Conservation (phyloP, 768 basidiomycete genomes). For the Boletus subparvulus region DNA sequence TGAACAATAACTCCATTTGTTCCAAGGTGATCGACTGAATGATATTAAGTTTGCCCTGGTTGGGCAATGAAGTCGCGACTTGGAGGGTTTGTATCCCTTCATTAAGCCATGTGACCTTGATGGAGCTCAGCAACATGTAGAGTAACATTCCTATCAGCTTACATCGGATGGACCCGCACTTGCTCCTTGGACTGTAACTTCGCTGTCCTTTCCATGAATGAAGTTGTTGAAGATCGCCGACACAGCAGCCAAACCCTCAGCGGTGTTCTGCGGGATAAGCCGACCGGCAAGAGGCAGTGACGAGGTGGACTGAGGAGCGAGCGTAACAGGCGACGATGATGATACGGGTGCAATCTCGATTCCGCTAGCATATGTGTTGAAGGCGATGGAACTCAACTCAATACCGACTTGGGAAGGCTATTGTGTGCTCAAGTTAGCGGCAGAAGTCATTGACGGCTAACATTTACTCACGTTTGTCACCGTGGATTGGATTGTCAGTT, state of each 20-base stretch:
- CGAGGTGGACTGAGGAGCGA: slow-evolving; percentile 54
- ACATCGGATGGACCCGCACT: slow-evolving; percentile 59
- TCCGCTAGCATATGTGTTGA: slow-evolving; percentile 54
- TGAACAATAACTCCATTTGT: slow-evolving; percentile 59
- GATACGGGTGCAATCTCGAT: slow-evolving; percentile 60
- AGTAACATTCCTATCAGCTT: slow-evolving; percentile 12
- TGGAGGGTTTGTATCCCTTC: slow-evolving; percentile 64
- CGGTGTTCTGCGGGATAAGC: slow-evolving; percentile 57
- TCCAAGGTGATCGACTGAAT: slow-evolving; percentile 65
- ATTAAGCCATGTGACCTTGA: slow-evolving; percentile 69
- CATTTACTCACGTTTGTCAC: slow-evolving; percentile 52
- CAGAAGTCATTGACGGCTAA: neutral
- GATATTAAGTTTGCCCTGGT: slow-evolving; percentile 57
- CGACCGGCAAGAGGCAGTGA: slow-evolving; percentile 58
- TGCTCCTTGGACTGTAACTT: slow-evolving; percentile 57
- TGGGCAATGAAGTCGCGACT: slow-evolving; percentile 60
- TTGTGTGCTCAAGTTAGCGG: slow-evolving; percentile 5
- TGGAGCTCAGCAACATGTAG: slow-evolving; percentile 3
- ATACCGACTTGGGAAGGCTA: slow-evolving; percentile 79
- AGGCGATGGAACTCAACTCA: slow-evolving; percentile 56
- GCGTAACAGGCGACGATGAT: slow-evolving; percentile 48
- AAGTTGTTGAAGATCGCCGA: slow-evolving; percentile 72
- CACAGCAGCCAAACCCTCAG: slow-evolving; percentile 54
- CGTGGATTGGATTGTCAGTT: slow-evolving; percentile 60
- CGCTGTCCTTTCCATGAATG: slow-evolving; percentile 62